Base-by-base conservation (phyloP, 2,329 filamentous ascomycete genomes). In the Fusarium continuum region DNA sequence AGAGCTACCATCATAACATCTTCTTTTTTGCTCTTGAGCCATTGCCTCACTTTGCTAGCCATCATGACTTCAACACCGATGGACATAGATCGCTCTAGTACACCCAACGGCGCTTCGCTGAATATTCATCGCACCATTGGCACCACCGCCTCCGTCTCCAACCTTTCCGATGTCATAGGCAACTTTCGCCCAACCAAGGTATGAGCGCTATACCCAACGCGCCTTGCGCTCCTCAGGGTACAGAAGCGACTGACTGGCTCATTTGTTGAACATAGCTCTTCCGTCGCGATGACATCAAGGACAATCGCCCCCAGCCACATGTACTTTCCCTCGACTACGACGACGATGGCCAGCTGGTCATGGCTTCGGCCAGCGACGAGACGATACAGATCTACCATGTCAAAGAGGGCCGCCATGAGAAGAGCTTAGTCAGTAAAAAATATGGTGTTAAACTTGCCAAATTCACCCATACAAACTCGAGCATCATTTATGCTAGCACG, bases 281-380 rank as follows among this genome's bases (percentile, higher is more conserved):
- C 67, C 81, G 80, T 39, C 82, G 86, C 55, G 82, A 87, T 35
- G 83, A 85, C 59, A 67, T 80, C 34, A 85, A 84, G 68, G 83
- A 84, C 40, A 77, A 77, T 54, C 78, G 79, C 55, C 76, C 81
- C 9, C 80, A 82, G 45, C 86, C 88, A 5, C 83, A 88, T 65
- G 87, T 97, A 57, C 90, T 95, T 8, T 98, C 94, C 2, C 86
- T 99, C 70, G 94, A 99, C 80, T 99, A 97, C 74, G 93, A 98
- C 76, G 93, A 98, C 79, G 90, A 91, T 36, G 95, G 95, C 75
- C 93, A 97, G 76, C 91, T 94, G 44, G 85, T 96, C 57, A 92
- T 99, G 77, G 91, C 93, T 0, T 92, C 93, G 6, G 91, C 93
- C 67, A 93, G 92, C 79, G 95, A 99, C 76, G 93, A 97, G 75